These are phyloP conservation scores for Amphirosellinia nigrospora DNA, from an alignment of 495 filamentous ascomycete genomes.

Conservation along the genomic window DNA sequence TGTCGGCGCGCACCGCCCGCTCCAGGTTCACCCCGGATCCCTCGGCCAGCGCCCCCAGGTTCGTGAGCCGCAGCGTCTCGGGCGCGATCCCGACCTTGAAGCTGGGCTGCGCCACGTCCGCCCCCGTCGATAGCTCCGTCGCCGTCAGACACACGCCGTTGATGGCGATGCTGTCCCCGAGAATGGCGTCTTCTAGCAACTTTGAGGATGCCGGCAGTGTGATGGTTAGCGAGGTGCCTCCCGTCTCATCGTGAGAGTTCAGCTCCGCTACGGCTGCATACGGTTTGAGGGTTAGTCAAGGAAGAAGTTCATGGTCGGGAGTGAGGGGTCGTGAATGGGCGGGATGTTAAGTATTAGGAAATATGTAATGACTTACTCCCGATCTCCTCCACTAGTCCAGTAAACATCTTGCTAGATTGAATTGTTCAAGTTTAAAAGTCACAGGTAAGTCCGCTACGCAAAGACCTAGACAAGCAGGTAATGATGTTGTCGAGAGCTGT, in stretches of 20 bases:
- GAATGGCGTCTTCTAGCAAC: slow-evolving; percentile 80
- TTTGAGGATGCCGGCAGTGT: slow-evolving; percentile 62
- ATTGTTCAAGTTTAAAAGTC: background rate
- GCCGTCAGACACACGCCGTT: slow-evolving; percentile 94
- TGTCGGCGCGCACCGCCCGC: slow-evolving; percentile 83
- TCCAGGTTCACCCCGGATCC: slow-evolving; percentile 81
- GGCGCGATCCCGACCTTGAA: slow-evolving; percentile 97
- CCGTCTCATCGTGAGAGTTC: slow-evolving; percentile 77
- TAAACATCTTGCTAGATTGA: slow-evolving; percentile 78
- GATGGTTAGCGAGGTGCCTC: slow-evolving; percentile 91
- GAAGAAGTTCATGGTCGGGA: background rate
- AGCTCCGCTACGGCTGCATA: slow-evolving; percentile 78
- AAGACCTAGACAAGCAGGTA: background rate
- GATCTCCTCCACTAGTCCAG: slow-evolving; percentile 92
- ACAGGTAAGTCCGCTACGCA: background rate
- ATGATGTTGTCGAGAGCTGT: background rate
- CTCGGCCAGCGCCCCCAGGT: slow-evolving; percentile 73
- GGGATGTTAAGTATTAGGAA: background rate
- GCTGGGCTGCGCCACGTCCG: slow-evolving; percentile 34
- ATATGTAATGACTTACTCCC: slow-evolving; percentile 68
- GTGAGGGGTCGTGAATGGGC: background rate
- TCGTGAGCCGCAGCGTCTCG: slow-evolving; percentile 95
- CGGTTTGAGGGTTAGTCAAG: slow-evolving; percentile 29
- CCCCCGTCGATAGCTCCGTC: slow-evolving; percentile 69
- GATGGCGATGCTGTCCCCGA: slow-evolving; percentile 91